Percentiles rank a stretch among this genome's conserved stretches.
Conservation (phyloP, 2,329 filamentous ascomycete genomes). For the Aureobasidium lini region DNA sequence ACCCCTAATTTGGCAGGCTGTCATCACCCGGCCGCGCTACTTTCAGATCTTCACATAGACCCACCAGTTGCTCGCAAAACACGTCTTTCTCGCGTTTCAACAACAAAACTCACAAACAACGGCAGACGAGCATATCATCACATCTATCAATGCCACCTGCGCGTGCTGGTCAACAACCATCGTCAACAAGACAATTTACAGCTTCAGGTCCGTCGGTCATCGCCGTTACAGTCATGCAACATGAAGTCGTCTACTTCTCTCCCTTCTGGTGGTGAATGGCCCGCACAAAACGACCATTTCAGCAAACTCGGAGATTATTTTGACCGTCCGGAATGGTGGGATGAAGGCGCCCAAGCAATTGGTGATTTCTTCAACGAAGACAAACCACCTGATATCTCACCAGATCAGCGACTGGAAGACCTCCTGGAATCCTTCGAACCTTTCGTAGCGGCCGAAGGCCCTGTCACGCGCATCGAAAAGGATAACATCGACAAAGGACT, state of each 20-base stretch:
- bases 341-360: neutral
- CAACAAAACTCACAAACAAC: neutral
- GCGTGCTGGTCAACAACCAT: neutral
- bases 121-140: neutral
- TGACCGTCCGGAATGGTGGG: slow-evolving; percentile 4
- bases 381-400: neutral
- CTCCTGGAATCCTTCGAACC: neutral
- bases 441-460: neutral
- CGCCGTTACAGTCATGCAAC: neutral
- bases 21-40: too few relatives aligned
- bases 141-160: neutral
- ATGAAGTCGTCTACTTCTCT: neutral
- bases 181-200: neutral
- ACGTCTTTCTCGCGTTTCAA: neutral
- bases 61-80: neutral
- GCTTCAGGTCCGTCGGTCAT: neutral
- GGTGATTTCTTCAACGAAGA: neutral
- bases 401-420: neutral
- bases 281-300: neutral
- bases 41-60: neutral
- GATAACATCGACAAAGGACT: too few relatives aligned
- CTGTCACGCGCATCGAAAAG: neutral
- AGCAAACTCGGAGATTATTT: neutral
- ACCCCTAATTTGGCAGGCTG: neutral
- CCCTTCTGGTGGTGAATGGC: neutral